Evolutionary conservation across 306 rosid species (phyloP).

Genomic region (Leucaena leucocephala): DNA sequence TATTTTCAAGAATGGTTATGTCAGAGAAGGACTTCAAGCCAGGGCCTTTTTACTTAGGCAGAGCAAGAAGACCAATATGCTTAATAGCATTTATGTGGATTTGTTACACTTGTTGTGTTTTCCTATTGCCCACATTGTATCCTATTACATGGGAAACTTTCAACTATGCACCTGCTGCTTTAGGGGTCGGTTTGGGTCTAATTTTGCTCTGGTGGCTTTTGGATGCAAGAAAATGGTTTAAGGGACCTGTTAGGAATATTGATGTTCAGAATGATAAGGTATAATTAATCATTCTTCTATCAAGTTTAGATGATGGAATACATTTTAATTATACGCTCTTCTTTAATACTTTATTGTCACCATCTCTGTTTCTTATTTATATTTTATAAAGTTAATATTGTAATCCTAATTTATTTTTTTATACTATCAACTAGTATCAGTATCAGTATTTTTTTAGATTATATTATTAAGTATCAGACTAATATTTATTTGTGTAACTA

Average conservation of each 20-base stretch:
- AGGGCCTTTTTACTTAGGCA: conserved; percentile 82
- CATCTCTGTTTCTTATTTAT: conserved; percentile 21
- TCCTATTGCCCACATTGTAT: conserved; percentile 74
- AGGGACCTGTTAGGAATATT: conserved; percentile 82
- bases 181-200: conserved; percentile 60
- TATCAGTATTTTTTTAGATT: no score
- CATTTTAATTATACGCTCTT: not conserved
- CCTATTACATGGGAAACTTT: conserved; percentile 76
- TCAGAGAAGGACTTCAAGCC: conserved; percentile 68
- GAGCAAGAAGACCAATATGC: conserved; percentile 77
- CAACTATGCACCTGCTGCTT: conserved; percentile 85
- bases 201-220: conserved; percentile 85
- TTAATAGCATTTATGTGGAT: conserved; percentile 79
- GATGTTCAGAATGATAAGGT: conserved; percentile 59
- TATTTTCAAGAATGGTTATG: conserved; percentile 81
- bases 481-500: no score
- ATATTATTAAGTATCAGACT: no score
- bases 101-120: conserved; percentile 83
- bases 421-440: no score
- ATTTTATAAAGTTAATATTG: conserved; percentile 10
- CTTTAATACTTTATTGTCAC: not conserved
- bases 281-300: conserved; percentile 39
- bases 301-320: no score
- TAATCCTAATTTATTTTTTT: not conserved
- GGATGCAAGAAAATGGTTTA: conserved; percentile 93